Percentiles rank a stretch among this genome's conserved stretches.
These are phyloP conservation scores for Myxozyma kluyveri DNA, from an alignment of 805 yeast genomes.

Conservation along the genomic window DNA sequence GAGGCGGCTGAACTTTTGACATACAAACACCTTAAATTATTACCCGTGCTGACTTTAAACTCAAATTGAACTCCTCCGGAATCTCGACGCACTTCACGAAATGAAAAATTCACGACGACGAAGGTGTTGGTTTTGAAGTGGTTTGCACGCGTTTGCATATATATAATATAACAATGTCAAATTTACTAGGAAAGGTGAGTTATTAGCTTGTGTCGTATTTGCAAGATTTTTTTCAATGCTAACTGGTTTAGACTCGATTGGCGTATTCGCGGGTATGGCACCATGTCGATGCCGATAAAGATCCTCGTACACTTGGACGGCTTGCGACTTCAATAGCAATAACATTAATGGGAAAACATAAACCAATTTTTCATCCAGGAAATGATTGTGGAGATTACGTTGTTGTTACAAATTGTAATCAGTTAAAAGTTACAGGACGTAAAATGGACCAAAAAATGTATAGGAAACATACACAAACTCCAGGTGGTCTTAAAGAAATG, in stretches of 20 bases:
- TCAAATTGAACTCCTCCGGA: too few relatives aligned
- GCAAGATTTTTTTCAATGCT: neutral
- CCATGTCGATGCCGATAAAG: conserved; percentile 85
- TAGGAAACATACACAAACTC: conserved; percentile 85
- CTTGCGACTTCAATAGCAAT: conserved; percentile 85
- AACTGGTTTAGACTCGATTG: conserved; percentile 50
- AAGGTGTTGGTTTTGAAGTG: too few relatives aligned
- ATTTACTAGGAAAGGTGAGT: conserved; percentile 42
- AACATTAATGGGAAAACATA: conserved; percentile 93
- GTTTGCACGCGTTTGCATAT: too few relatives aligned
- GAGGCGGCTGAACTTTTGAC: too few relatives aligned
- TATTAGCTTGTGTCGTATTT: neutral
- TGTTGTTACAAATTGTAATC: conserved; percentile 88
- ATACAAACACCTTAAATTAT: too few relatives aligned
- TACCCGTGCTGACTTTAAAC: too few relatives aligned
- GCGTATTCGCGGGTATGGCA: conserved; percentile 92
- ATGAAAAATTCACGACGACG: neutral
- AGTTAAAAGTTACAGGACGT: conserved; percentile 78
- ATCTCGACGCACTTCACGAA: too few relatives aligned
- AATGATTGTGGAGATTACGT: conserved; percentile 94
- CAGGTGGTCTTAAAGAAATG: conserved; percentile 74
- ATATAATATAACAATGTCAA: conserved; percentile 37
- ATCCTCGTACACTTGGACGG: conserved; percentile 84
- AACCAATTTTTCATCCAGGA: conserved; percentile 77
- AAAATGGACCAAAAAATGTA: conserved; percentile 77